phyloP scores from a whole-genome alignment of 768 basidiomycete genomes.

The Tricholoma hemisulphureum region DNA sequence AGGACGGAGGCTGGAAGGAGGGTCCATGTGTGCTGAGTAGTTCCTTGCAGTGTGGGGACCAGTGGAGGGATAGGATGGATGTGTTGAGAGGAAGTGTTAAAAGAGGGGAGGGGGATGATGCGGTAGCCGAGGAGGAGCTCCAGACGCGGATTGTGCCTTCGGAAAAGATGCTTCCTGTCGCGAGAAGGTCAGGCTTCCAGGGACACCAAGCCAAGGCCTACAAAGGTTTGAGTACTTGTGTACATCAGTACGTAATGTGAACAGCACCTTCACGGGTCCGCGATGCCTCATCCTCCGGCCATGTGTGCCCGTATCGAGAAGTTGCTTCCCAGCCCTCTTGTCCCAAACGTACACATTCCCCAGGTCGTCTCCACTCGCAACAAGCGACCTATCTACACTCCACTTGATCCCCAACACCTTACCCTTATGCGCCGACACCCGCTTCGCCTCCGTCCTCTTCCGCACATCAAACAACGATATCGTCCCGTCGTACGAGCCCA shows the following conservation, averaged over 20 bases:
- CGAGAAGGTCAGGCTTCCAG: conserved; percentile 75
- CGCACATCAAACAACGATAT: conserved; percentile 69
- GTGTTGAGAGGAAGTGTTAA: conserved; percentile 79
- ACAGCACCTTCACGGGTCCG: conserved; percentile 54
- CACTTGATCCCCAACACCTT: conserved; percentile 79
- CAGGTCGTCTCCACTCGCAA: conserved; percentile 84
- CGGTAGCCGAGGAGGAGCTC: conserved; percentile 45
- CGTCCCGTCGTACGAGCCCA: conserved; percentile 62
- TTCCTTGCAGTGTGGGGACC: conserved; percentile 85
- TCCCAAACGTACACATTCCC: conserved; percentile 90
- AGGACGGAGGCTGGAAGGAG: conserved; percentile 51
- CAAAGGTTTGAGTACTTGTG: conserved; percentile 2
- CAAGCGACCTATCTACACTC: conserved; percentile 67
- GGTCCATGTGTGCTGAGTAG: conserved; percentile 86
- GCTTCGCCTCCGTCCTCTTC: conserved; percentile 29
- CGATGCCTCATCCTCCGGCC: conserved; percentile 71
- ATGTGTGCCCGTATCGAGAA: conserved; percentile 38
- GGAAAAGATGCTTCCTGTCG: conserved; percentile 73
- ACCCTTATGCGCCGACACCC: conserved; percentile 53
- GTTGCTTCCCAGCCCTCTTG: conserved; percentile 39
- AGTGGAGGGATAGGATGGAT: conserved; percentile 62
- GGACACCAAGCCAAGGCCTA: conserved; percentile 86
- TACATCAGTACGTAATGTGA: not conserved
- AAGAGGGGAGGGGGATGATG: conserved; percentile 36
- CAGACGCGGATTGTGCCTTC: conserved; percentile 73